Evolutionary conservation across 1,139 yeast species (phyloP).

Genomic region (Geotrichum fermentans): DNA sequence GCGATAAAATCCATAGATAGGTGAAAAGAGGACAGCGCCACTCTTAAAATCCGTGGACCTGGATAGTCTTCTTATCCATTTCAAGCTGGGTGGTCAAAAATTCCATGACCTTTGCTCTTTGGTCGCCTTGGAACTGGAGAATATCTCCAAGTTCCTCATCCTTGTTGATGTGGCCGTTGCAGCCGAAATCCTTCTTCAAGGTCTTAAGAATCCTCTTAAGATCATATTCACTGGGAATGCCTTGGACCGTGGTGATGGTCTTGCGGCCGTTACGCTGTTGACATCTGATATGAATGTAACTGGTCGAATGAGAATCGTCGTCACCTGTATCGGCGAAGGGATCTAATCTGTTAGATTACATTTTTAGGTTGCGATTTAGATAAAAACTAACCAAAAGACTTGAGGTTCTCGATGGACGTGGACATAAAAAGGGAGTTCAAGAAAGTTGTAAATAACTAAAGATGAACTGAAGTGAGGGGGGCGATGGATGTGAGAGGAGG

Average conservation of each 20-base stretch:
- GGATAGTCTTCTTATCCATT: slow-evolving; percentile 91
- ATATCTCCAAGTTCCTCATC: slow-evolving; percentile 96
- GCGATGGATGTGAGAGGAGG: slow-evolving; percentile 1
- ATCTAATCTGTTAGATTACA: slow-evolving; percentile 48
- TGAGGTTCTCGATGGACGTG: slow-evolving; percentile 89
- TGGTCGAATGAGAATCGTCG: slow-evolving; percentile 94
- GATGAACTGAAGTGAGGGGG: neutral
- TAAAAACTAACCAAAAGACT: slow-evolving; percentile 69
- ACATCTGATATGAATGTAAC: slow-evolving; percentile 96
- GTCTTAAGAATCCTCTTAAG: slow-evolving; percentile 89
- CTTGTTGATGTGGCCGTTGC: slow-evolving; percentile 96
- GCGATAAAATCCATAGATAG: neutral
- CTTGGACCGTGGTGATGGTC: slow-evolving; percentile 97
- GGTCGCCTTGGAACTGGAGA: slow-evolving; percentile 98
- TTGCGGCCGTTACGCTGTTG: slow-evolving; percentile 99
- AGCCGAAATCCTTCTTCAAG: slow-evolving; percentile 95
- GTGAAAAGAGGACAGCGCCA: no score
- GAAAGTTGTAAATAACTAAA: neutral
- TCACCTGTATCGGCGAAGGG: slow-evolving; percentile 99
- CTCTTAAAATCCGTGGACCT: slow-evolving; percentile 92
- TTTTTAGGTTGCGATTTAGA: neutral
- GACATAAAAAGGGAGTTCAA: slow-evolving; percentile 34
- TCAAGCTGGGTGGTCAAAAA: slow-evolving; percentile 83
- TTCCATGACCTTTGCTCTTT: slow-evolving; percentile 93
- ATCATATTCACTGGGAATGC: slow-evolving; percentile 92